Evolutionary conservation across 257 asterid genomes (phyloP), one percentile per base, ranked within the genome.

Genomic region (Nicotiana obtusifolia): DNA sequence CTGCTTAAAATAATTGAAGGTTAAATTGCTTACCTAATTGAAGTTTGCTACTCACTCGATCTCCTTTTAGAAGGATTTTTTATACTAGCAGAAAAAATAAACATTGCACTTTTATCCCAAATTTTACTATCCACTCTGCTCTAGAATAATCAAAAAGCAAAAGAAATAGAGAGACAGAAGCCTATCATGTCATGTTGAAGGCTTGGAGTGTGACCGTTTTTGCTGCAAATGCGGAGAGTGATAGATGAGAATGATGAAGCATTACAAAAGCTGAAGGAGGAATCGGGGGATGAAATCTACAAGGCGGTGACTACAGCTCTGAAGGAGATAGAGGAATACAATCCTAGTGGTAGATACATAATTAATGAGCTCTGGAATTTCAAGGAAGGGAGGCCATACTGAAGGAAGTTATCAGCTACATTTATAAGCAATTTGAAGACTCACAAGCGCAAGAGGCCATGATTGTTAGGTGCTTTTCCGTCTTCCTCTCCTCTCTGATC

Each of bases 381-480:
- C 82, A 84, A 89, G 82, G 90, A 87, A 73, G 91, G 49, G 84
- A 85, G 82, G 91, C 91, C 67, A 89, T 89, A 0, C 37, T 89
- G 30, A 89, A 89, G 85, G 91, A 89, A 85, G 88, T 84, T 2
- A 82, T 82, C 76, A 22, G 67, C 71, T 88, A 57, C 65, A 86
- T 88, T 62, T 84, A 86, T 53, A 86, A 59, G 84, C 87, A 86
- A 81, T 35, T 35, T 88, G 44, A 88, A 80, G 85, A 30, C 85
- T 4, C 65, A 64, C 19, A 86, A 83, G 52, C 87, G 86, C 81
- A 86, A 80, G 82, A 84, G 83, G n/a, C 13, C 62, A 62, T 84
- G 59, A 80, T 64, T 20, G 80, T 15, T 69, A 14, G 56, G 19
- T 15, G 14, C 37, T 16, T 53, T 80, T 10, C 26, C 41, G 41